A percentile compares a stretch with the other conserved stretches of the same genome.
Conservation (phyloP, 257 asterid genomes). For the Capsicum chinense region DNA sequence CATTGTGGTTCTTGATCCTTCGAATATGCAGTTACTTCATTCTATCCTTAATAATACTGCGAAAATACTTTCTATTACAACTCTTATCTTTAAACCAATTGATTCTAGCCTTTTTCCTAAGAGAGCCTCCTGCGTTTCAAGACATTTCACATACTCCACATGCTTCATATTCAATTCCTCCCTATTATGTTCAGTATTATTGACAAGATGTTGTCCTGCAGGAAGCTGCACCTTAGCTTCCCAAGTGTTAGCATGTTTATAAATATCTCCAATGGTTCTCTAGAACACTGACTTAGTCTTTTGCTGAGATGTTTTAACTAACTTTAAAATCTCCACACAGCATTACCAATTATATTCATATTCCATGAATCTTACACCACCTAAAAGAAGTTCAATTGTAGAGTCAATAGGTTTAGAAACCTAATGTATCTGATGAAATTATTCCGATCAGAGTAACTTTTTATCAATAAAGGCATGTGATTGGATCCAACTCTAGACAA, state of each 20-base stretch:
- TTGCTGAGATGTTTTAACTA: neutral
- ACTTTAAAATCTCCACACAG: neutral
- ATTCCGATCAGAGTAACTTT: neutral
- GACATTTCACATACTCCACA: too few relatives aligned
- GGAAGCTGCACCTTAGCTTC: neutral
- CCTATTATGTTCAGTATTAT: too few relatives aligned
- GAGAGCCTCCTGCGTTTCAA: too few relatives aligned
- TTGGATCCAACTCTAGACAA: neutral
- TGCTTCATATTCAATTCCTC: too few relatives aligned
- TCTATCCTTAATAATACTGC: too few relatives aligned
- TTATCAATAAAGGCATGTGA: neutral
- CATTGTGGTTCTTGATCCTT: too few relatives aligned
- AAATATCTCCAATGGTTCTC: too few relatives aligned
- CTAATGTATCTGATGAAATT: too few relatives aligned
- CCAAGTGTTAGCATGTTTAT: neutral
- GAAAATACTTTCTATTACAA: too few relatives aligned
- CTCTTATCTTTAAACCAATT: too few relatives aligned
- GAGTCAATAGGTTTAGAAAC: neutral
- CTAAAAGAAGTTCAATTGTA: neutral
- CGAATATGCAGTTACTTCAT: too few relatives aligned
- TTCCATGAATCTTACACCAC: neutral
- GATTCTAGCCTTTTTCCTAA: too few relatives aligned
- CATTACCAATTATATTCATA: neutral
- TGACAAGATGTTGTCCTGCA: neutral
- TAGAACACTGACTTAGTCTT: neutral